Conservation (phyloP, 139 green algal genomes). For the Coelastrella sp. region DNA sequence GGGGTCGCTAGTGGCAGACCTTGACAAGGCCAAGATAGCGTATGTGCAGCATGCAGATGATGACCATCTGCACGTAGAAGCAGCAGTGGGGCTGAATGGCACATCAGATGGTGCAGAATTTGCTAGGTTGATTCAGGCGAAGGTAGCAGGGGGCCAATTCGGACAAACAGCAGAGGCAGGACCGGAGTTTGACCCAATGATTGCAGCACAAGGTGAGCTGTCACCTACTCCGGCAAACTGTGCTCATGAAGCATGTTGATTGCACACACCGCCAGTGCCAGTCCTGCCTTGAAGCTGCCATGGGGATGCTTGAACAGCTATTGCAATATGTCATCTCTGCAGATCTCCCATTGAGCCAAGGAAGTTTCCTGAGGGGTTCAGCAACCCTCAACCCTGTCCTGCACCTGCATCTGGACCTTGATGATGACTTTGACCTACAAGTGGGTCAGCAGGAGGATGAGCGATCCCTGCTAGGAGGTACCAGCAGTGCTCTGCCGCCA, state of each 20-base stretch:
- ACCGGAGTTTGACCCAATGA: too few relatives aligned
- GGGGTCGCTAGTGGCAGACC: constrained; percentile 30
- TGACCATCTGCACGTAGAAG: neutral
- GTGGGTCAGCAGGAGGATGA: constrained; percentile 16
- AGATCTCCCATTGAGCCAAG: neutral
- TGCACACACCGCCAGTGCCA: neutral
- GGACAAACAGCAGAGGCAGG: neutral
- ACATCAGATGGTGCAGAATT: neutral
- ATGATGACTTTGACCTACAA: constrained; percentile 11
- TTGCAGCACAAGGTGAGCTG: neutral
- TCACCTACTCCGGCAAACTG: neutral
- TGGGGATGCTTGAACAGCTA: neutral
- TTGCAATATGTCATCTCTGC: neutral
- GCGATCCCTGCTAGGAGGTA: neutral
- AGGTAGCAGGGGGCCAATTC: neutral
- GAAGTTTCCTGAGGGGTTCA: neutral
- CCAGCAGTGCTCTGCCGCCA: neutral
- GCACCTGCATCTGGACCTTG: neutral
- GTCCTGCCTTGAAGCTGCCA: neutral
- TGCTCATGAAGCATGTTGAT: neutral
- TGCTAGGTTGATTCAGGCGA: neutral
- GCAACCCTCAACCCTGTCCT: neutral
- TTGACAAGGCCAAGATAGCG: constrained; percentile 25
- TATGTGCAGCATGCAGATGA: constrained; percentile 14
- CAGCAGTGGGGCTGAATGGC: neutral